Evolutionary conservation across 768 basidiomycete species (phyloP).

Genomic region (Rhodotorula diobovata): DNA sequence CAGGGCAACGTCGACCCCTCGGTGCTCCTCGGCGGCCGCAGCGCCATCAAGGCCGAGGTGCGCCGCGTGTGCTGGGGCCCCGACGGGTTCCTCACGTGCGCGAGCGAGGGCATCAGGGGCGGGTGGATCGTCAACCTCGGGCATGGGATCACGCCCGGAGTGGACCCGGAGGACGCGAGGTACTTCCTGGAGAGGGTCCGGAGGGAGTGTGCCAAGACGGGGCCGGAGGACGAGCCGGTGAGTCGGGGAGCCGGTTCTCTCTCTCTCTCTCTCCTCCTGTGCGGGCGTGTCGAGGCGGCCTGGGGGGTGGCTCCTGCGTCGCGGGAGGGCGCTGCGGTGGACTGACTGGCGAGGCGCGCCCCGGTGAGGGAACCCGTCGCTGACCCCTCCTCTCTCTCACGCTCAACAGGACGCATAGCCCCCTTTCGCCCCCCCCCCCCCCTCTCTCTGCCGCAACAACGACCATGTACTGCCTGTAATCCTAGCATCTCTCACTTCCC

Average conservation of each 20-base stretch:
- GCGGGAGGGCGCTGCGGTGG: too few relatives aligned
- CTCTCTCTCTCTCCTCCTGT: background rate
- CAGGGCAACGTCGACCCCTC: slow-evolving; percentile 94
- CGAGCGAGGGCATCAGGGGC: slow-evolving; percentile 49
- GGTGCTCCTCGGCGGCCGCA: slow-evolving; percentile 74
- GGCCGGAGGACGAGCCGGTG: slow-evolving; percentile 20
- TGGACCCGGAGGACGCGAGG: slow-evolving; percentile 84
- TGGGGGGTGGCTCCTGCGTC: too few relatives aligned
- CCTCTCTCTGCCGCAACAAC: background rate
- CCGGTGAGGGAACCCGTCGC: background rate
- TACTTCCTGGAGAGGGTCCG: slow-evolving; percentile 47
- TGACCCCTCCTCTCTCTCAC: background rate
- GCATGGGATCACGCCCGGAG: slow-evolving; percentile 93
- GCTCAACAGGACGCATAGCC: background rate
- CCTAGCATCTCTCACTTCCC: background rate
- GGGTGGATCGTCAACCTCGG: slow-evolving; percentile 98
- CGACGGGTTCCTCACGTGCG: slow-evolving; percentile 61
- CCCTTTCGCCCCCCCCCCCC: too few relatives aligned
- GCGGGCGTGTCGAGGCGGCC: too few relatives aligned
- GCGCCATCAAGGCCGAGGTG: slow-evolving; percentile 79
- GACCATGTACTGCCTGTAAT: background rate
- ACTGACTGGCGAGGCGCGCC: too few relatives aligned
- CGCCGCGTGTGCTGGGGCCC: slow-evolving; percentile 62
- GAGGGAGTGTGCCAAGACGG: slow-evolving; percentile 29
- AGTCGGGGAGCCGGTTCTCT: background rate